Percentiles rank a stretch among this genome's conserved stretches.
Conservation (phyloP, 257 asterid species). For the Nicotiana benthamiana region DNA sequence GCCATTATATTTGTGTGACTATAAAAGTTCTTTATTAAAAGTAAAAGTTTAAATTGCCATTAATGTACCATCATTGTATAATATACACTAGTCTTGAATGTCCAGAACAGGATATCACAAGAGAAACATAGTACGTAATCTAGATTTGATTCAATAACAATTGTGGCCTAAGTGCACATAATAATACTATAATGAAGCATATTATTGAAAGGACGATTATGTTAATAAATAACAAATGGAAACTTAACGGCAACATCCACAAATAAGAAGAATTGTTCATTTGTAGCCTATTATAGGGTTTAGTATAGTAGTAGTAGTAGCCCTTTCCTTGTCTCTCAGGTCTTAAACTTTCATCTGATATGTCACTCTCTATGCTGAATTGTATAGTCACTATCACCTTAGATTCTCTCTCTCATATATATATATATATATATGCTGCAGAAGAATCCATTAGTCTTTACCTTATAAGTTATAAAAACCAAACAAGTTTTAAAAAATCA, state of each 20-base stretch:
- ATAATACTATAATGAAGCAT: not conserved
- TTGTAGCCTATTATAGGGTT: not conserved
- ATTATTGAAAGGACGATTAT: not conserved
- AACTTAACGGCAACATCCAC: not conserved
- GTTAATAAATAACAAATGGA: not conserved
- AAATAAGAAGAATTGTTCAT: not conserved
- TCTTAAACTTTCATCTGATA: constrained; percentile 12
- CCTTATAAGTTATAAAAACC: not conserved
- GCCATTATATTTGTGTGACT: no score
- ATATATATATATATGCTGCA: not conserved
- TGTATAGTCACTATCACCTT: constrained; percentile 33
- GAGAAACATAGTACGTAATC: not conserved
- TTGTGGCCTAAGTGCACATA: not conserved
- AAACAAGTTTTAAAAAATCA: not conserved
- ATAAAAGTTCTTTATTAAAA: no score
- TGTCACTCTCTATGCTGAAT: constrained; percentile 22
- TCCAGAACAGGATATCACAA: not conserved
- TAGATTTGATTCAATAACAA: not conserved
- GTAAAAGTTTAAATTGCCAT: not conserved
- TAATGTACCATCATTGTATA: not conserved
- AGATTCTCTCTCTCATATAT: constrained; percentile 3
- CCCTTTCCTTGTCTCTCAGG: constrained; percentile 5
- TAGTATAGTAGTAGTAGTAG: not conserved
- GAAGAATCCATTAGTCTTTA: not conserved
- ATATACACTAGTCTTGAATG: not conserved